These are phyloP conservation scores for Salinomyces thailandicus DNA, from an alignment of 2,329 filamentous ascomycete species.

Conservation along the genomic window DNA sequence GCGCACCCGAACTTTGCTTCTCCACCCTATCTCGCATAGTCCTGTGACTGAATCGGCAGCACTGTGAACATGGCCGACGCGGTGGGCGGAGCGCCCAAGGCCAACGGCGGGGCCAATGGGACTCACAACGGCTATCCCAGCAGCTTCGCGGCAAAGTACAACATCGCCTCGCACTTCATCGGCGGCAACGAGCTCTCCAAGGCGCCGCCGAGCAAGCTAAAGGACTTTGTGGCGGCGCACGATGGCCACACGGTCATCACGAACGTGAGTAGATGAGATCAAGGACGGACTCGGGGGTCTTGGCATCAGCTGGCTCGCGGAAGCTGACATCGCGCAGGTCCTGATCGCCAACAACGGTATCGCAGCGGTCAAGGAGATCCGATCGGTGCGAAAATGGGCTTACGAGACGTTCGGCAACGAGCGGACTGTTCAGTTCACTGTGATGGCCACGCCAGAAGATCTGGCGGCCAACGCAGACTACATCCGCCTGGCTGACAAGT, in stretches of 20 bases:
- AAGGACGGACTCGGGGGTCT: neutral
- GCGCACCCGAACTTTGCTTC: too few species aligned
- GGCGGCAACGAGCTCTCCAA: conserved; percentile 80
- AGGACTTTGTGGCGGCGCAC: conserved; percentile 85
- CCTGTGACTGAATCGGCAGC: neutral
- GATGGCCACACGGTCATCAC: conserved; percentile 97
- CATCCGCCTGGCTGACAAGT: conserved; percentile 98
- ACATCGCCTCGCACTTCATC: conserved; percentile 87
- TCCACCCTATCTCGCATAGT: neutral
- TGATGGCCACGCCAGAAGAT: conserved; percentile 99
- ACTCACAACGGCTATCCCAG: conserved; percentile 44
- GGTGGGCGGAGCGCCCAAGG: conserved; percentile 30
- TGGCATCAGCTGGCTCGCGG: neutral
- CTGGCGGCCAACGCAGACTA: conserved; percentile 95
- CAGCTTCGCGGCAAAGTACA: conserved; percentile 70
- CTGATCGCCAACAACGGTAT: conserved; percentile 99
- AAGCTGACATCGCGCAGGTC: conserved; percentile 49
- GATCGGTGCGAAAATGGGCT: conserved; percentile 98
- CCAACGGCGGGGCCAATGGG: conserved; percentile 25
- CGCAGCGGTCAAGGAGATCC: conserved; percentile 97
- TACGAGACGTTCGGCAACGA: conserved; percentile 99
- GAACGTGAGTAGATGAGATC: conserved; percentile 56
- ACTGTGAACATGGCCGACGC: conserved; percentile 25
- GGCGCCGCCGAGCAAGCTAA: conserved; percentile 75
- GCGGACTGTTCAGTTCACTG: conserved; percentile 95